Evolutionary conservation across 1,139 yeast species (phyloP), one percentile per base, ranked within the genome.

Genomic region (Taphrina confusa): DNA sequence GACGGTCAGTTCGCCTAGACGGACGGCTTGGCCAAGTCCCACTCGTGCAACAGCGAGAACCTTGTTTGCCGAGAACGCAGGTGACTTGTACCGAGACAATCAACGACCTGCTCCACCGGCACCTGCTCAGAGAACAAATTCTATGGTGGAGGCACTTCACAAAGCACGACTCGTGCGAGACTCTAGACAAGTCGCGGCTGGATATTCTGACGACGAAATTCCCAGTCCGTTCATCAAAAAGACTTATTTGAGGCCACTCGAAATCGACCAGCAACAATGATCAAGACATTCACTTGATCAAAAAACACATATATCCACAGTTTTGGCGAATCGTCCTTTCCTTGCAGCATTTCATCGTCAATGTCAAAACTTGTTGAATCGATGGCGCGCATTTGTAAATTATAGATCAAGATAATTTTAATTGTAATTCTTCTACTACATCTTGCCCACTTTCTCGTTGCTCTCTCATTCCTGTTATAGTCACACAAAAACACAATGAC

Each of bases 141-240:
- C 39, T 16, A 42, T 27, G 34, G 20, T 54, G 11, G 51, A 42
- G 34, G 44, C 50, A 11, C 44, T 46, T 27, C 42, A 31, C 50
- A 42, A 45, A 36, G 44, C 40, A 34, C 25, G 42, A 3, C 27
- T 31, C 34, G 16, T 11, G 18, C 33, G 45, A 12, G 50, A 54
- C 23, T n/a, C 22, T 11, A 23, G 45, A 27, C 45, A 23, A 16
- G 23, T 1, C 46, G 45, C 36, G 5, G 33, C 45, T 11, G 27
- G 31, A 4, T 54, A 54, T 25, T 14, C 44, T 22, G 50, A 33
- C 16, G 58, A 54, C 27, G 58, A 54, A 12, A 6, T 54, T 12
- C 58, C 58, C 14, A 42, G 51, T 16, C 58, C 58, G 22, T 54
- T 30, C 51, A 34, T 54, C 44, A 54, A 54, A 25, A 54, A 54